Conservation (phyloP, 257 asterid genomes). For the Rubia yunnanensis region DNA sequence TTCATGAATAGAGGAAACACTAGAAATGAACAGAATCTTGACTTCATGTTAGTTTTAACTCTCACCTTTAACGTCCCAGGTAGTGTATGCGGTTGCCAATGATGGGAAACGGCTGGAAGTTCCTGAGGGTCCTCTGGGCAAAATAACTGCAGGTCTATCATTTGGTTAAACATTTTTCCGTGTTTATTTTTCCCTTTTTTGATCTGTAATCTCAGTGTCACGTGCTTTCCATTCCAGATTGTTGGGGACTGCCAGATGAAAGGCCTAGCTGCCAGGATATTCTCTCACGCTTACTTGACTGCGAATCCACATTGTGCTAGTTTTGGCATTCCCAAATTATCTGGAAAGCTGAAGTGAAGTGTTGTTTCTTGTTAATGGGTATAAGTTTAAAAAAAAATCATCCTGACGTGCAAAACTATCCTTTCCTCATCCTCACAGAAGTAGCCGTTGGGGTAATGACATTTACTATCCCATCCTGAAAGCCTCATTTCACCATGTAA, state of each 20-base stretch:
- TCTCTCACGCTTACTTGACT: slow-evolving; percentile 56
- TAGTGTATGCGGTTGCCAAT: slow-evolving; percentile 72
- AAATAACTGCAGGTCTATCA: slow-evolving; percentile 49
- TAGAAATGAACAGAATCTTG: background rate
- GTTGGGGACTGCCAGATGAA: slow-evolving; percentile 85
- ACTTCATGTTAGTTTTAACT: background rate
- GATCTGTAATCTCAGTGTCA: background rate
- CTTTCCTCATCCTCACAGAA: background rate
- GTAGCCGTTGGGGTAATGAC: background rate
- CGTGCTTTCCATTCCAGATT: slow-evolving; percentile 39
- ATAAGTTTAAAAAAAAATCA: background rate
- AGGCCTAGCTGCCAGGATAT: slow-evolving; percentile 72
- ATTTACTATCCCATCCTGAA: background rate
- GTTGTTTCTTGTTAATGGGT: background rate
- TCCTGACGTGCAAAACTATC: background rate
- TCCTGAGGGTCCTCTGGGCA: slow-evolving; percentile 73
- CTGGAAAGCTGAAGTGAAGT: background rate
- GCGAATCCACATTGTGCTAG: slow-evolving; percentile 37
- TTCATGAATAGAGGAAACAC: background rate
- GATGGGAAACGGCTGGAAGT: slow-evolving; percentile 69
- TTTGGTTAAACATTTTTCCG: background rate
- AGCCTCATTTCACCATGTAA: background rate
- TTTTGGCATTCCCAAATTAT: background rate
- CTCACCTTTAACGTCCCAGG: slow-evolving; percentile 30
- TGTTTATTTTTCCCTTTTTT: background rate